Conservation (phyloP, 768 basidiomycete genomes). For the Agaricus subrufescens region DNA sequence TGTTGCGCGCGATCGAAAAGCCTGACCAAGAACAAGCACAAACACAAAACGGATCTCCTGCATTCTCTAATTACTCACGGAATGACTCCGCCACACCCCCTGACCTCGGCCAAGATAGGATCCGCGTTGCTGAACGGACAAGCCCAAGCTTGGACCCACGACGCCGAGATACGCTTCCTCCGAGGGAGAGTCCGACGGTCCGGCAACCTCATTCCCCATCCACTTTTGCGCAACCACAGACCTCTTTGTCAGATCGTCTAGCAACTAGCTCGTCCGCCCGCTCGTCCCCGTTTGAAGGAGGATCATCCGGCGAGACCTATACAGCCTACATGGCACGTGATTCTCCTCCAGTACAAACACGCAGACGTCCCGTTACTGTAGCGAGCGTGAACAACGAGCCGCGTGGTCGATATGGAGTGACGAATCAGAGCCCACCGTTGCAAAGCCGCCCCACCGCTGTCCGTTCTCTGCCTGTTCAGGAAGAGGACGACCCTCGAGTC, state of each 20-base stretch:
- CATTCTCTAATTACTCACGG: conserved; percentile 24
- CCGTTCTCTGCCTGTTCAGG: conserved; percentile 71
- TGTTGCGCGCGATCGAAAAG: conserved; percentile 67
- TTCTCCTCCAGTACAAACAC: conserved; percentile 24
- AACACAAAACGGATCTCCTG: conserved; percentile 32
- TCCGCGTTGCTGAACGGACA: conserved; percentile 45
- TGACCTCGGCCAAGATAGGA: conserved; percentile 48
- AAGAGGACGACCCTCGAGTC: conserved; percentile 57
- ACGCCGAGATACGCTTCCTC: conserved; percentile 34
- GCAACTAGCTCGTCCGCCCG: conserved; percentile 37
- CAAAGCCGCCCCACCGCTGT: conserved; percentile 58
- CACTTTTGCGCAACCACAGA: conserved; percentile 32
- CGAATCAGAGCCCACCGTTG: conserved; percentile 52
- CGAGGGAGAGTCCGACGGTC: conserved; percentile 42
- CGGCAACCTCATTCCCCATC: conserved; percentile 36
- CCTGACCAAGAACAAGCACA: conserved; percentile 59
- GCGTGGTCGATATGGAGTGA: conserved; percentile 27
- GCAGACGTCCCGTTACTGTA: conserved; percentile 22
- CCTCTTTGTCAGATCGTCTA: conserved; percentile 50
- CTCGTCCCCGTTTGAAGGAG: conserved; percentile 40
- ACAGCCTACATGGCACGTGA: conserved; percentile 43
- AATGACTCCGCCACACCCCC: conserved; percentile 38
- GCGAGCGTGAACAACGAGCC: conserved; percentile 16
- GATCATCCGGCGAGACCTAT: conserved; percentile 36
- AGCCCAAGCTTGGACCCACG: conserved; percentile 47